These are phyloP conservation scores for Lunularia cruciata DNA, from an alignment of 225 moss, liverwort and hornwort genomes.

Conservation along the genomic window DNA sequence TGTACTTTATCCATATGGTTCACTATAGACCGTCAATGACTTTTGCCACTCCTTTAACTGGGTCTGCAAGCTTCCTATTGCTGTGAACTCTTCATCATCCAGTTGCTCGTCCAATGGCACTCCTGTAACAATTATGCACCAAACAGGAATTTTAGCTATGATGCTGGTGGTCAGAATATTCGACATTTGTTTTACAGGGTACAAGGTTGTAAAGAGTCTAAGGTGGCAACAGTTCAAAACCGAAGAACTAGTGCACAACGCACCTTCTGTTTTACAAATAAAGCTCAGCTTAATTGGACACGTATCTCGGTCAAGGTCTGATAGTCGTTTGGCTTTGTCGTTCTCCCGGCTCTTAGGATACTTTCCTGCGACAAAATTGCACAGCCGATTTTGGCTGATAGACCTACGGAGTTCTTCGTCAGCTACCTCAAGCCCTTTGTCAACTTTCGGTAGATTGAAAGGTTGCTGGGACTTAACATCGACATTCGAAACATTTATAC, in stretches of 20 bases:
- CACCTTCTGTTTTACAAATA: conserved; percentile 19
- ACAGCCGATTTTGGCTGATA: conserved; percentile 10
- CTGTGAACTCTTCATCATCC: conserved; percentile 32
- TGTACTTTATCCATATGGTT: neutral
- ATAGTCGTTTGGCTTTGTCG: conserved; percentile 27
- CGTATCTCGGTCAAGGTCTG: conserved; percentile 42
- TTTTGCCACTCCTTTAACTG: conserved; percentile 37
- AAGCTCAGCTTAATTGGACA: conserved; percentile 66
- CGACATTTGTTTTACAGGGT: too few relatives aligned
- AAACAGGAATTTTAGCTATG: neutral
- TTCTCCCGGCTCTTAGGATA: conserved; percentile 20
- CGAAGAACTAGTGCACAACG: neutral
- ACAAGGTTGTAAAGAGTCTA: neutral
- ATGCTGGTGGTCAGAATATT: too few relatives aligned
- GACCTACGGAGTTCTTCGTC: conserved; percentile 1
- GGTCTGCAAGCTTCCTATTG: conserved; percentile 31
- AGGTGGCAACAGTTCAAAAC: neutral
- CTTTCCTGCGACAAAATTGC: conserved; percentile 47
- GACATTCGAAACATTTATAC: neutral
- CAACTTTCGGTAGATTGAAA: neutral
- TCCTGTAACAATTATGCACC: conserved; percentile 7
- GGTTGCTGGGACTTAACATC: neutral
- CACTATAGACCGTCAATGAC: conserved; percentile 26
- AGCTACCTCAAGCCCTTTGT: neutral
- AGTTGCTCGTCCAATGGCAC: conserved; percentile 28